Conservation (phyloP, 768 basidiomycete species). For the Gloeophyllum trabeum region DNA sequence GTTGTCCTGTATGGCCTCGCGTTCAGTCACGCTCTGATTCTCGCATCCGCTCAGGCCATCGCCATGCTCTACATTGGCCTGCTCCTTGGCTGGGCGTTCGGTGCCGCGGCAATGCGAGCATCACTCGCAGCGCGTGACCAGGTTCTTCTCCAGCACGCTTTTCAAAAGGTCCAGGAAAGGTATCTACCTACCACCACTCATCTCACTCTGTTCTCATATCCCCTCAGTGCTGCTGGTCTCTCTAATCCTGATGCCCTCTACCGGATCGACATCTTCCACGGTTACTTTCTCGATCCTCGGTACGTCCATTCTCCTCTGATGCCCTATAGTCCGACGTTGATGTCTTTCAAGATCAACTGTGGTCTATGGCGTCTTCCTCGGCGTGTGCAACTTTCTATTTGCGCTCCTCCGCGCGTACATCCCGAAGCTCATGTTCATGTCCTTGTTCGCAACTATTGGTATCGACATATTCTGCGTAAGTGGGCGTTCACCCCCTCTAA, state of each 20-base stretch:
- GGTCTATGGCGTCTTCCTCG: slow-evolving; percentile 38
- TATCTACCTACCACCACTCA: slow-evolving; percentile 6
- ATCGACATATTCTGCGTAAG: slow-evolving; percentile 18
- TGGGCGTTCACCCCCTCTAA: not conserved
- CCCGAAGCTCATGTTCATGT: slow-evolving; percentile 32
- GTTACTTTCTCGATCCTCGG: slow-evolving; percentile 36
- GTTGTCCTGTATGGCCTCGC: slow-evolving; percentile 9
- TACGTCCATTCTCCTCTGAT: slow-evolving; percentile 4
- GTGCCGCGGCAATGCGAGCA: slow-evolving; percentile 41
- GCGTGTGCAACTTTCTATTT: slow-evolving; percentile 29
- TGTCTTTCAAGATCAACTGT: slow-evolving; percentile 22
- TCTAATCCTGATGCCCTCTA: slow-evolving; percentile 27
- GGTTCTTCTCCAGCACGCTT: slow-evolving; percentile 16
- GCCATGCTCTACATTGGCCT: slow-evolving; percentile 36
- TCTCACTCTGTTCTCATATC: not conserved
- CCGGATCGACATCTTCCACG: slow-evolving; percentile 31
- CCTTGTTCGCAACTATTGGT: slow-evolving; percentile 36
- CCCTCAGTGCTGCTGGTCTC: slow-evolving; percentile 19
- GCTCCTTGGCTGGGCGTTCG: slow-evolving; percentile 42
- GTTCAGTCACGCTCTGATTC: not conserved
- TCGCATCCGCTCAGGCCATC: slow-evolving; percentile 16
- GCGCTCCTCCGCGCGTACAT: slow-evolving; percentile 33
- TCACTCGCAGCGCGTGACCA: slow-evolving; percentile 27
- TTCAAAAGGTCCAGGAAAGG: slow-evolving; percentile 20
- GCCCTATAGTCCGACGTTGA: not conserved